Evolutionary conservation across 495 filamentous ascomycete genomes (phyloP).

Genomic region (Parmelia sp.): DNA sequence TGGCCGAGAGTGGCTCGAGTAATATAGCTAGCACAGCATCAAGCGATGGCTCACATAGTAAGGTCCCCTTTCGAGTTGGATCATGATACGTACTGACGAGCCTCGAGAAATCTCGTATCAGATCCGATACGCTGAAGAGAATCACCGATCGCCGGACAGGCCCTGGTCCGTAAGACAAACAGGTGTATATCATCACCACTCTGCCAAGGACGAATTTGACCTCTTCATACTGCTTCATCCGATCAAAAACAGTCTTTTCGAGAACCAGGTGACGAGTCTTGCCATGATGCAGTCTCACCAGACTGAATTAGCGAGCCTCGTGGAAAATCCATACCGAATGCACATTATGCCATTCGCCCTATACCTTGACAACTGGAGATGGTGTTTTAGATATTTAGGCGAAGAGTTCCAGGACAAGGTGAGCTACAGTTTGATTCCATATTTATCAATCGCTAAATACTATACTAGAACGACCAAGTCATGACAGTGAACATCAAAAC

Average conservation of each 20-base stretch:
- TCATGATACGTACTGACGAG: not conserved
- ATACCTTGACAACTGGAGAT: constrained; percentile 26
- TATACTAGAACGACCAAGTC: constrained; percentile 10
- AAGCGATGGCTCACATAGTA: constrained; percentile 18
- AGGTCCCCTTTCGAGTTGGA: not conserved
- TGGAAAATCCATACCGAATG: constrained; percentile 19
- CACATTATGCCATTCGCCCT: constrained; percentile 21
- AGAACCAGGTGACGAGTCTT: constrained; percentile 6
- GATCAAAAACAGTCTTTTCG: constrained; percentile 15
- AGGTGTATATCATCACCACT: constrained; percentile 23
- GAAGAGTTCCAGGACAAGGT: constrained; percentile 21
- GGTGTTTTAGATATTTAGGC: constrained; percentile 27
- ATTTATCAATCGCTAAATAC: not conserved
- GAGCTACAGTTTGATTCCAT: not conserved
- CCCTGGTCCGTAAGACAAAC: constrained; percentile 25
- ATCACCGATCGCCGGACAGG: constrained; percentile 4
- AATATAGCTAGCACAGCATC: constrained; percentile 6
- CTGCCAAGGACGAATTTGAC: constrained; percentile 12
- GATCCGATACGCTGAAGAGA: constrained; percentile 22
- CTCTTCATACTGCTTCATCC: constrained; percentile 24
- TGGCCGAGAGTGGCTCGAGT: constrained; percentile 19
- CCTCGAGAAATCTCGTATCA: constrained; percentile 18
- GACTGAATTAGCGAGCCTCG: constrained; percentile 1
- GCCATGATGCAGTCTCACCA: constrained; percentile 3
- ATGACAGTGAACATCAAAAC: constrained; percentile 18